phyloP scores from a whole-genome alignment of 2,329 filamentous ascomycete genomes.

The Mariannaea elegans region DNA sequence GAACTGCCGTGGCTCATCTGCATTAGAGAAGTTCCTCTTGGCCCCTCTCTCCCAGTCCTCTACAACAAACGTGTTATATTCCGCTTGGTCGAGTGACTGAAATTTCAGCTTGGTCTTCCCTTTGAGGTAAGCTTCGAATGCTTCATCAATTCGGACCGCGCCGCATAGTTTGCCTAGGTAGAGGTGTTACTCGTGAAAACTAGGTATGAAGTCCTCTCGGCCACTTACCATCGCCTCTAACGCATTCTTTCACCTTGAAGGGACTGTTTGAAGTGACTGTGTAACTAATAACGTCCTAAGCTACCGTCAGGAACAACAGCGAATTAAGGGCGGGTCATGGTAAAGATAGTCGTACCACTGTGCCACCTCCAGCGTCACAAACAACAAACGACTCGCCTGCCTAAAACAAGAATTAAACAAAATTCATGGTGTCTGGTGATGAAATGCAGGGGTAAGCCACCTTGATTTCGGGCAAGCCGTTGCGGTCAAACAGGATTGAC shows the following conservation, averaged over 20 bases:
- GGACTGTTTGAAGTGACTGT: constrained; percentile 2
- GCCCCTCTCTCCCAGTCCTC: constrained; percentile 1
- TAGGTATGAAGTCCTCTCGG: no score
- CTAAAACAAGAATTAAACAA: neutral
- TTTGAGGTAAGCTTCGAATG: constrained; percentile 1
- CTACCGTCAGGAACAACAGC: neutral
- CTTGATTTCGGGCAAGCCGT: constrained; percentile 9
- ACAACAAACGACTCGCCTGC: constrained; percentile 15
- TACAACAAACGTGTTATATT: neutral
- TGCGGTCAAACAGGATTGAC: constrained; percentile 2
- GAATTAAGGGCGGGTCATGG: neutral
- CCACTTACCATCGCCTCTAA: constrained; percentile 5
- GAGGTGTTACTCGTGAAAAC: no score
- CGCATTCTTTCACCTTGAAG: constrained; percentile 10
- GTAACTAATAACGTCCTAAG: constrained; percentile 17
- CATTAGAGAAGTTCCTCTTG: neutral
- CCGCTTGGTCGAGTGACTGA: neutral
- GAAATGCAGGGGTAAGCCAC: neutral
- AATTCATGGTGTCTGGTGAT: neutral
- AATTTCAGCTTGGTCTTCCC: constrained; percentile 7
- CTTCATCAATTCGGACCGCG: constrained; percentile 10
- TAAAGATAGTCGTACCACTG: neutral
- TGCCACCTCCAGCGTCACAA: constrained; percentile 16
- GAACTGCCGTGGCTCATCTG: neutral
- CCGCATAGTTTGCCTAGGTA: constrained; percentile 3